These are phyloP conservation scores for Pascua sp. DNA, from an alignment of 1,284 basidiomycete species.

Conservation along the genomic window DNA sequence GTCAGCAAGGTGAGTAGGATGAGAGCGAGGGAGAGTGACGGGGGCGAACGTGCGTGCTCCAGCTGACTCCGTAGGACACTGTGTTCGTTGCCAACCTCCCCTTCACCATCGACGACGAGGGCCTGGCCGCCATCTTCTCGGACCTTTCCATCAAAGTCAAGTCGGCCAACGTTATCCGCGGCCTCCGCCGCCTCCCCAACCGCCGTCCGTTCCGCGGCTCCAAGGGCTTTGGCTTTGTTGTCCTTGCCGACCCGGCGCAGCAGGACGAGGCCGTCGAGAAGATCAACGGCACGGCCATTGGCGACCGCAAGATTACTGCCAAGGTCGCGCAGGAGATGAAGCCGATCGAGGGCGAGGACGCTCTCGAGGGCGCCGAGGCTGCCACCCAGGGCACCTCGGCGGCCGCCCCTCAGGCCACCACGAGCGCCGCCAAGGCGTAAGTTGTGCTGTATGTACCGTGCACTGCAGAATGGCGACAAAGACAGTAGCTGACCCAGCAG, in stretches of 20 bases:
- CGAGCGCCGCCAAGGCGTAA: too few relatives aligned
- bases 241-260: conserved; percentile 75
- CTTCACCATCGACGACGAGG: conserved; percentile 80
- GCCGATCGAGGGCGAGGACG: conserved; percentile 31
- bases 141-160: conserved; percentile 73
- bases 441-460: too few relatives aligned
- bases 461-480: too few relatives aligned
- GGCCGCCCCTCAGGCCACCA: too few relatives aligned
- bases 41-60: neutral
- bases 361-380: neutral
- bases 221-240: conserved; percentile 93
- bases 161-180: conserved; percentile 73
- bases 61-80: conserved; percentile 58
- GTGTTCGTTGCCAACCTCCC: conserved; percentile 94
- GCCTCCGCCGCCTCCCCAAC: conserved; percentile 61
- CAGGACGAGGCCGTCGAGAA: conserved; percentile 77
- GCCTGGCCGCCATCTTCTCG: conserved; percentile 71
- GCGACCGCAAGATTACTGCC: conserved; percentile 74
- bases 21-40: neutral
- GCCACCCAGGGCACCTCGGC: too few relatives aligned
- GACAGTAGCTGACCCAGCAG: too few relatives aligned
- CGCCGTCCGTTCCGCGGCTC: conserved; percentile 54
- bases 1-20: conserved; percentile 51
- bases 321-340: conserved; percentile 65
- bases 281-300: conserved; percentile 76